Conservation (phyloP, 176 grass and related monocot genomes). For the Hyparrhenia diplandra region DNA sequence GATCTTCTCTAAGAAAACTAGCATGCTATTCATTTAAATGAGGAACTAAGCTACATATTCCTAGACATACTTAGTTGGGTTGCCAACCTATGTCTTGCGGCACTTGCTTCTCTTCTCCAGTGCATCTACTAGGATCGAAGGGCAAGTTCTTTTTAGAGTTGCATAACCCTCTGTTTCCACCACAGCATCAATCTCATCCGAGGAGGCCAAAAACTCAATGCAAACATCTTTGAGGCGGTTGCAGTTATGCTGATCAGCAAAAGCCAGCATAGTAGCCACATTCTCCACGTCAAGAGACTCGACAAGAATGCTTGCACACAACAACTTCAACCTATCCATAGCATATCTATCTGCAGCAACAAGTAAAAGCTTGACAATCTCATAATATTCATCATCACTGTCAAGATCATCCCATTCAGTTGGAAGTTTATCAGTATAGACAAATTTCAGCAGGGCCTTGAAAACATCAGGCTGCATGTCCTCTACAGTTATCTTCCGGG, state of each 20-base stretch:
- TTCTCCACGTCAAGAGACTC: neutral
- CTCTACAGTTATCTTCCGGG: neutral
- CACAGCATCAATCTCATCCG: neutral
- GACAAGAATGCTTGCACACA: neutral
- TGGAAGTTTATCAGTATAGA: neutral
- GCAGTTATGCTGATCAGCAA: slow-evolving; percentile 4
- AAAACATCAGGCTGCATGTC: neutral
- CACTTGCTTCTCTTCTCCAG: too few species aligned
- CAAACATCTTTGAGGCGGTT: neutral
- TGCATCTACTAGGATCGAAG: neutral
- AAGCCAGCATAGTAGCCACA: neutral
- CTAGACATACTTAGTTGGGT: too few species aligned
- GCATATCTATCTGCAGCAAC: slow-evolving; percentile 2
- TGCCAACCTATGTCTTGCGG: too few species aligned
- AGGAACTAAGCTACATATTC: too few species aligned
- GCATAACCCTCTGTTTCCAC: neutral
- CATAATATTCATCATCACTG: neutral
- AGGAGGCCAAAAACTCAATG: neutral
- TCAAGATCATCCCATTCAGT: neutral
- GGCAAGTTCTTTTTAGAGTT: neutral
- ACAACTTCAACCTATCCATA: neutral
- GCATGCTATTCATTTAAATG: too few species aligned
- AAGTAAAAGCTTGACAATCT: neutral
- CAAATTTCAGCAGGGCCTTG: neutral
- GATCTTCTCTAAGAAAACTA: too few species aligned